Base-by-base conservation (phyloP, 2,329 filamentous ascomycete species). In the Teratosphaeria nubilosa region DNA sequence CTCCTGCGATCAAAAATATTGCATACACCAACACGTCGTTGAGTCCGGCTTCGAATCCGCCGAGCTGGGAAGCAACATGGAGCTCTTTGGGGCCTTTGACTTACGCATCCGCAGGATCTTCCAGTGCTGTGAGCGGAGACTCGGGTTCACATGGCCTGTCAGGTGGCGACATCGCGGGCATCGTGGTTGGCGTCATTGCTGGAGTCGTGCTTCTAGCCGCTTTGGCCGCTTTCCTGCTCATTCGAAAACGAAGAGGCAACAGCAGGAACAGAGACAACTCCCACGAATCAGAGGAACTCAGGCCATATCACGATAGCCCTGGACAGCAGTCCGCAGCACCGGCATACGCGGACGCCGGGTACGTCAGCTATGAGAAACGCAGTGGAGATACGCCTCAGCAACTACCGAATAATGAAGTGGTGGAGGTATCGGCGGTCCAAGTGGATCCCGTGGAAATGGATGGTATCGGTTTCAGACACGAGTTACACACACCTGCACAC, bases 131-230 rank as follows among this genome's bases (percentile, higher is more conserved):
- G 54, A 55, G 59, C n/a, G 66, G 71, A 58, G 70, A 70, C 34
- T 63, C 73, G 22, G 69, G 66, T 48, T 60, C 14, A 6, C 56
- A 55, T 37, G 24, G 55, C 7, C 50, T 64, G 2, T 73, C 53
- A 59, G 65, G n/a, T 5, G 73, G 70, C 31, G 70, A 68, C 13
- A 64, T 68, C 45, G 72, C 66, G n/a, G 73, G 71, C 11, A 70
- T 74, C 51, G 72, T 69, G 5, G 65, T 69, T 10, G 60, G 56
- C 3, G 27, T 63, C 22, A 51, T 69, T 7, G 65, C 68, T 7
- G 57, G 52, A 6, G 16, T 62, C n/a, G 53, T 58, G 2, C 41
- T 62, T 37, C 16, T 63, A 24, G 58, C 32, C 10, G 57, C 31
- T 4, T 30, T 60, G 37, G 50, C 54, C 9, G 51, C 34, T 5